Base-by-base conservation (phyloP, 306 rosid genomes). In the Cicer cuneatum region DNA sequence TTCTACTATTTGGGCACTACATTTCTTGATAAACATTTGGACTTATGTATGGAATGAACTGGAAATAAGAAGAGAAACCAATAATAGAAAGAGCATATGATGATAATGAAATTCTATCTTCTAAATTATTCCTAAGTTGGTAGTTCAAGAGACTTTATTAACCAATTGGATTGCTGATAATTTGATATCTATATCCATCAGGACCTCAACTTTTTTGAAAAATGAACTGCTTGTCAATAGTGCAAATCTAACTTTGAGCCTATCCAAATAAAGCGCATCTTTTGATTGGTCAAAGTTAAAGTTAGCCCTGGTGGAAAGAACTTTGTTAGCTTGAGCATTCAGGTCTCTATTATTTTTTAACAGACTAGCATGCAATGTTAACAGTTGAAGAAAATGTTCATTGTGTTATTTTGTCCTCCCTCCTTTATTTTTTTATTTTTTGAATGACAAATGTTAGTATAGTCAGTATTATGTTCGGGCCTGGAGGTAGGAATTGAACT, bases 21-120 rank as follows among this genome's bases (percentile, higher is more conserved):
- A 33, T 39, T 29, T n/a, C 39, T 38, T 43, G 46, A 47, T 46
- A 73, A 47, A 47, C 47, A 58, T 48, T 11, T 40, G 42, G 19
- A 38, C 13, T 16, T 60, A 49, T n/a, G 9, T 46, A 16, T 21
- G 62, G 39, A 33, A 8, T 43, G 16, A 58, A 49, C 40, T 19
- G 7, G 35, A 35, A 10, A 38, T 43, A 40, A 24, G 10, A 24
- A 60, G 29, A 15, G 58, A n/a, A 7, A 7, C 58, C 10, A 7
- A 13, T 7, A 60, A 12, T 6, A 7, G 12, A 33, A 5, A 35
- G 21, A 58, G 71, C 62, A 21, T 38, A 39, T 16, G 51, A 18
- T 63, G 79, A 63, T 49, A 63, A 18, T 16, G 1, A 49, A 39
- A 49, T 48, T 51, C 65, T n/a, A 49, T 14, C 56, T n/a, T 48